Percentiles rank a stretch among this genome's conserved stretches.
phyloP scores from a whole-genome alignment of 768 basidiomycete genomes.

The Amanita molliuscula region DNA sequence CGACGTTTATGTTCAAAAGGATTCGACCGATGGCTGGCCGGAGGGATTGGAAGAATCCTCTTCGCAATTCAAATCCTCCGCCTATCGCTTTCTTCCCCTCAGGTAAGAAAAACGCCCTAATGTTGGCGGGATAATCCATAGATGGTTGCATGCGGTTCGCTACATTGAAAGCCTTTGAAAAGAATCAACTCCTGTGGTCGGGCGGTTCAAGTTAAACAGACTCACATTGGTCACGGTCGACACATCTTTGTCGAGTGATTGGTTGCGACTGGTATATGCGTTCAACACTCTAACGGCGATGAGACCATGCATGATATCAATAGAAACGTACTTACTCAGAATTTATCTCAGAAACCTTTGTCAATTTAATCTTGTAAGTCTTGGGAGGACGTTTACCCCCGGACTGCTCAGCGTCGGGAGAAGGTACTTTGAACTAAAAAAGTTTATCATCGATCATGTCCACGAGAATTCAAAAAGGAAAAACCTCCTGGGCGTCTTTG shows the following conservation, averaged over 20 bases:
- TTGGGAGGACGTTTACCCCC: constrained; percentile 38
- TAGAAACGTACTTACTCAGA: constrained; percentile 20
- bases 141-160: constrained; percentile 69
- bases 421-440: constrained; percentile 51
- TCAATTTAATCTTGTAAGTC: constrained; percentile 55
- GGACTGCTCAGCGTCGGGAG: constrained; percentile 28
- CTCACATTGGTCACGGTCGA: constrained; percentile 47
- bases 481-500: constrained; percentile 39
- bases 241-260: constrained; percentile 58
- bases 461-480: not conserved
- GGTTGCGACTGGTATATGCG: constrained; percentile 50
- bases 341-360: constrained; percentile 46
- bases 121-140: constrained; percentile 55
- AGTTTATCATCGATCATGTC: not conserved
- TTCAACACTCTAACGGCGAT: constrained; percentile 37
- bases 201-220: not conserved
- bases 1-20: constrained; percentile 69
- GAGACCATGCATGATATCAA: not conserved
- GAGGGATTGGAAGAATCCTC: constrained; percentile 75
- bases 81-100: constrained; percentile 44
- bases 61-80: constrained; percentile 58
- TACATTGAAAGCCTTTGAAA: constrained; percentile 55
- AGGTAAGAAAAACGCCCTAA: constrained; percentile 62
- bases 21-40: constrained; percentile 55
- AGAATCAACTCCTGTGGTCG: not conserved